Percentiles rank a stretch among this genome's conserved stretches.
These are phyloP conservation scores for Fraxinus ornus DNA, from an alignment of 305 asterid genomes.

Conservation along the genomic window DNA sequence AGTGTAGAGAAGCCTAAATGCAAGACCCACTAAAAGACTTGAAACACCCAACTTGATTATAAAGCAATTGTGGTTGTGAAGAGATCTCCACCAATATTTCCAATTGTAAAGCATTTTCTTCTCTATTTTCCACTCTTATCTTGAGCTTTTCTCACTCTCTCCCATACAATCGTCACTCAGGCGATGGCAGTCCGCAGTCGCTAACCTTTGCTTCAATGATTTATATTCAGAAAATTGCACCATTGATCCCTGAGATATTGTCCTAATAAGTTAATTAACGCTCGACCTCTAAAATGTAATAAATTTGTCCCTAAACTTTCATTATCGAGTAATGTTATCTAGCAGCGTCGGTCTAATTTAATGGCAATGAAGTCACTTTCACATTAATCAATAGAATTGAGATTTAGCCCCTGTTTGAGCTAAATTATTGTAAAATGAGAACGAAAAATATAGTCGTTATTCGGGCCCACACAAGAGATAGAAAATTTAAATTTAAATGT, in stretches of 20 bases:
- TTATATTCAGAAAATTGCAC: not conserved
- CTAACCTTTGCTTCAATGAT: not conserved
- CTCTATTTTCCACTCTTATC: slow-evolving; percentile 28
- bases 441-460: no score
- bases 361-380: not conserved
- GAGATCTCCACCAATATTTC: slow-evolving; percentile 48
- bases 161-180: not conserved
- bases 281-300: not conserved
- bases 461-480: no score
- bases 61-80: slow-evolving; percentile 46
- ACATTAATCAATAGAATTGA: not conserved
- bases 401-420: no score
- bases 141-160: not conserved
- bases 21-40: slow-evolving; percentile 52
- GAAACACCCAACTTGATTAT: slow-evolving; percentile 54
- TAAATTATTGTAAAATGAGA: no score
- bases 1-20: slow-evolving; percentile 42
- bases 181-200: not conserved
- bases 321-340: not conserved
- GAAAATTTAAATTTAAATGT: no score
- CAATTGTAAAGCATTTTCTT: slow-evolving; percentile 40
- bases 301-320: not conserved
- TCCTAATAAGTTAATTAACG: not conserved
- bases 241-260: not conserved
- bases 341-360: no score